phyloP scores from a whole-genome alignment of 108 stramenopile species.

The Nitzschia sp. region DNA sequence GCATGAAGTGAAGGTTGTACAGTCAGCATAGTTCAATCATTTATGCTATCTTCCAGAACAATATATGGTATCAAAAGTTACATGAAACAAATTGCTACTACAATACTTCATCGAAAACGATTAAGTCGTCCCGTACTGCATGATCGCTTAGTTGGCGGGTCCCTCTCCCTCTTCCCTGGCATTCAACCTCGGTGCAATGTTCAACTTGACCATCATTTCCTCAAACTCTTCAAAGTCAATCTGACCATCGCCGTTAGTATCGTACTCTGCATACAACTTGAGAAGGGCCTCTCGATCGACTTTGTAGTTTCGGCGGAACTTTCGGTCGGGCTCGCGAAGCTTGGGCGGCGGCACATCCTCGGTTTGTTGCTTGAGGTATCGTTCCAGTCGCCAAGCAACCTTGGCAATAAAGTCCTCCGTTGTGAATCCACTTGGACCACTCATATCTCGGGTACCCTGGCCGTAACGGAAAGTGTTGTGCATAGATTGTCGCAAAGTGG shows the following conservation, averaged over 20 bases:
- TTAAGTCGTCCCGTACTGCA: too few species aligned
- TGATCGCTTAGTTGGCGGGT: neutral
- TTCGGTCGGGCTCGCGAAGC: conserved; percentile 74
- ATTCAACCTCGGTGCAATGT: conserved; percentile 77
- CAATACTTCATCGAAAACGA: too few species aligned
- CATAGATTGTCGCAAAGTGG: conserved; percentile 80
- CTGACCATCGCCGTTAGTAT: conserved; percentile 85
- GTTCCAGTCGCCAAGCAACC: conserved; percentile 90
- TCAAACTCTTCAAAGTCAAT: conserved; percentile 92
- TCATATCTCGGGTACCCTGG: conserved; percentile 96
- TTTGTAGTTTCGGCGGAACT: conserved; percentile 69
- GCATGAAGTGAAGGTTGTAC: too few species aligned
- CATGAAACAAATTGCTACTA: too few species aligned
- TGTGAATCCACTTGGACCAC: conserved; percentile 91
- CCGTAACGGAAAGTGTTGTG: conserved; percentile 97
- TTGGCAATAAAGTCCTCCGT: conserved; percentile 94
- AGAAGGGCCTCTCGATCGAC: conserved; percentile 87
- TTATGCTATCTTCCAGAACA: too few species aligned
- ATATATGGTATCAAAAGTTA: too few species aligned
- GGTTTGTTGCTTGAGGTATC: conserved; percentile 78
- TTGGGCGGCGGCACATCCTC: conserved; percentile 81
- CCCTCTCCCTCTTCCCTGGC: neutral
- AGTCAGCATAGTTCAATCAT: too few species aligned
- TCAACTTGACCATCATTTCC: conserved; percentile 90
- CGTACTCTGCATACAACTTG: conserved; percentile 86